Evolutionary conservation across 495 filamentous ascomycete genomes (phyloP), one percentile per base, ranked within the genome.

Genomic region (Parmelia sp.): DNA sequence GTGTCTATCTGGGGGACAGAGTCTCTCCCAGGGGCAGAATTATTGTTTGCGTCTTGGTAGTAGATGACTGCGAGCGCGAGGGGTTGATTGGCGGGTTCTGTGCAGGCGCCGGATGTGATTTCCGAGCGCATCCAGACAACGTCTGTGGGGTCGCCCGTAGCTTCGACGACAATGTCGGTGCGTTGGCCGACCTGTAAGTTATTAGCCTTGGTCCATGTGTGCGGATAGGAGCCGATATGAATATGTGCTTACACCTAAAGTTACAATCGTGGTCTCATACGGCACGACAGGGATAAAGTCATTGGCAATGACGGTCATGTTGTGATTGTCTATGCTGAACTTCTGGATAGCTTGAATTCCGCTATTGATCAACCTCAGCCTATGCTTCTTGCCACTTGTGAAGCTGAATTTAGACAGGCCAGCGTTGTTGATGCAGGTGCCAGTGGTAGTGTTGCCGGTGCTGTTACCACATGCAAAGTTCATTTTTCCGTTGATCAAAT

Each of bases 331-430:
- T 57, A 79, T 79, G 19, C 56, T 71, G 61, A 78, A 75, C 56
- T 71, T 67, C 45, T 72, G 61, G 42, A 78, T 74, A 36, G 72
- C 77, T 49, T 84, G 80, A 15, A 79, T 72, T 10, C 76, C 78
- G 15, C 73, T 72, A 67, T 86, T 86, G 65, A 88, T 75, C 5
- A 89, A 67, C 4, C 85, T 73, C 5, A 89, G 67, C 12, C 77
- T 77, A 65, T 86, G 79, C 53, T 73, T 78, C 63, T 77, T 71
- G 40, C 81, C 80, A 17, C 25, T 29, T 5, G 23, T 27, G 49
- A 53, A 53, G 23, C 27, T 19, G 64, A 78, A 79, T 51, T 72
- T 73, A 4, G 76, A 66, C 25, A 73, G 33, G 7, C 67, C 64
- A 21, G 73, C 74, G 58, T 74, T 71, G 36, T 69, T 61, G 15